phyloP scores from a whole-genome alignment of 768 basidiomycete species.

The Russula olivacea region DNA sequence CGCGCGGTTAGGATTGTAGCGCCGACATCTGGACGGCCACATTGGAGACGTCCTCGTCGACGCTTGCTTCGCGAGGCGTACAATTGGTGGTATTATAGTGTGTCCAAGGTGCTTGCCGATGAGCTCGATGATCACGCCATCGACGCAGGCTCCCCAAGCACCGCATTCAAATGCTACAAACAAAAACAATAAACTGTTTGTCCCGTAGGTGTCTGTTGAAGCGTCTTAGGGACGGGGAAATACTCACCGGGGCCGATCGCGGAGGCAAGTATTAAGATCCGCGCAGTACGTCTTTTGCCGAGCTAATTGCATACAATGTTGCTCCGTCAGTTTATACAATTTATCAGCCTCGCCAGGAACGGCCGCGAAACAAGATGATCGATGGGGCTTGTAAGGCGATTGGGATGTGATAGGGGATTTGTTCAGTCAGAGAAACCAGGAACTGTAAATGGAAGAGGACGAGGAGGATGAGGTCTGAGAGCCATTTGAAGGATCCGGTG shows the following conservation, averaged over 20 bases:
- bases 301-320: conserved; percentile 65
- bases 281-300: conserved; percentile 60
- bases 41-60: conserved; percentile 34
- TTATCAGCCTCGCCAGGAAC: conserved; percentile 61
- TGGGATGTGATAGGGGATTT: conserved; percentile 81
- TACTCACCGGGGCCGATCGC: conserved; percentile 57
- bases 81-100: conserved; percentile 52
- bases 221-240: neutral
- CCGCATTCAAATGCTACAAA: conserved; percentile 74
- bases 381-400: conserved; percentile 73
- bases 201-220: neutral
- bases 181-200: neutral
- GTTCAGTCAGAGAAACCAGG: too few species aligned
- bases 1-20: conserved; percentile 52
- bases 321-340: conserved; percentile 61
- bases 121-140: conserved; percentile 79
- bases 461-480: conserved; percentile 89
- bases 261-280: conserved; percentile 67
- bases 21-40: conserved; percentile 43
- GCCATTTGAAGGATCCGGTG: conserved; percentile 45
- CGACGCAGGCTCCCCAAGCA: conserved; percentile 75
- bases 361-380: conserved; percentile 73
- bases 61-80: conserved; percentile 52
- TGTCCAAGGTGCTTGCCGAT: conserved; percentile 71
- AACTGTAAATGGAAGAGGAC: conserved; percentile 54